These are phyloP conservation scores for Penicillium paradoxum DNA, from an alignment of 495 filamentous ascomycete genomes.

Conservation along the genomic window DNA sequence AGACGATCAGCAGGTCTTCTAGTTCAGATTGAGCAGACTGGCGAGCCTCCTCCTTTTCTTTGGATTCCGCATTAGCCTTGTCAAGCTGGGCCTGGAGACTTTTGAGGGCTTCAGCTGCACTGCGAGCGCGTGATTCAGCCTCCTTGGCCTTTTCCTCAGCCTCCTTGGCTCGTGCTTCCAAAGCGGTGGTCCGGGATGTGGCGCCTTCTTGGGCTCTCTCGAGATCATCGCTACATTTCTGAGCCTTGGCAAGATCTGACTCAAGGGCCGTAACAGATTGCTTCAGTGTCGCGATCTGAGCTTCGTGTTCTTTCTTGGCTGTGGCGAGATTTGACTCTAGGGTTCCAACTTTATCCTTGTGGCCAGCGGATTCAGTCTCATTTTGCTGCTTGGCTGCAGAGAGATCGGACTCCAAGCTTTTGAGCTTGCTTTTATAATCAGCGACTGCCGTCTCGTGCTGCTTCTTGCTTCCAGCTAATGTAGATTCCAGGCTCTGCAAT, in stretches of 20 bases:
- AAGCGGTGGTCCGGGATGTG: constrained; percentile 40
- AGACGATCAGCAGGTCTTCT: constrained; percentile 81
- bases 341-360: constrained; percentile 49
- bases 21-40: constrained; percentile 63
- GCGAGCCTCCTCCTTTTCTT: constrained; percentile 60
- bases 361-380: constrained; percentile 56
- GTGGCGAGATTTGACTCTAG: constrained; percentile 57
- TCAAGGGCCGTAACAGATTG: constrained; percentile 50
- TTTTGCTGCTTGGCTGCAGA: constrained; percentile 49
- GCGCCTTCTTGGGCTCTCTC: constrained; percentile 54
- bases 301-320: constrained; percentile 49
- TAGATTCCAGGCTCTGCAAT: constrained; percentile 6
- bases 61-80: constrained; percentile 26
- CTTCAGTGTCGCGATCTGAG: constrained; percentile 55
- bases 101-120: constrained; percentile 20
- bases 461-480: constrained; percentile 40
- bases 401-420: constrained; percentile 50
- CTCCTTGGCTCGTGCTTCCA: constrained; percentile 43
- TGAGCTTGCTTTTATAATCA: constrained; percentile 50
- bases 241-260: constrained; percentile 54
- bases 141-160: constrained; percentile 36
- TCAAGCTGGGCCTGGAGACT: constrained; percentile 19
- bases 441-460: constrained; percentile 15
- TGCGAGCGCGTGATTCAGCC: constrained; percentile 45
- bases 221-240: constrained; percentile 49